A percentile compares a stretch with the other conserved stretches of the same genome.
Conservation (phyloP, 2,329 filamentous ascomycete species). For the Cladophialophora exuberans region DNA sequence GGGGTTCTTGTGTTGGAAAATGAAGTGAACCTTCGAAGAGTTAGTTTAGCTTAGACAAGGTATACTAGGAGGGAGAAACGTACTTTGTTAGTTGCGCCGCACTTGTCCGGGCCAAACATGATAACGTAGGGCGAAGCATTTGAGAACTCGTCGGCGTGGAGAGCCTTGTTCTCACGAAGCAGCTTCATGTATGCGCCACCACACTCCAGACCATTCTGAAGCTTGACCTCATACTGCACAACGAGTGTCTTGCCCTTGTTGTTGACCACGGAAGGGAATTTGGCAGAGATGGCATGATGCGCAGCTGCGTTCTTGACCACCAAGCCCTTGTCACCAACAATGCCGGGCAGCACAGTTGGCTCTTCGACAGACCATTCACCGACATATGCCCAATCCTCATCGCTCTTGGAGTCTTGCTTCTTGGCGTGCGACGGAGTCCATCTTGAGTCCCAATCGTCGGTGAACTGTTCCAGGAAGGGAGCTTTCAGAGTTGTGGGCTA, state of each 20-base stretch:
- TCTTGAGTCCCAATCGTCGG: conserved; percentile 88
- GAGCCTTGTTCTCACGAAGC: conserved; percentile 93
- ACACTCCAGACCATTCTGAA: conserved; percentile 95
- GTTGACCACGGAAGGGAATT: conserved; percentile 94
- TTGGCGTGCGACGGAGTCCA: conserved; percentile 97
- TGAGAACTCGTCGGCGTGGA: conserved; percentile 96
- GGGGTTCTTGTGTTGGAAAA: conserved; percentile 99
- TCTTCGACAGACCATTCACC: conserved; percentile 98
- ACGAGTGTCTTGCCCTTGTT: conserved; percentile 97
- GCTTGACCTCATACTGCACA: conserved; percentile 99
- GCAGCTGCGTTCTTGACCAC: conserved; percentile 98
- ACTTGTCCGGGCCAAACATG: conserved; percentile 99
- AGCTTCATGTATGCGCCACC: conserved; percentile 99
- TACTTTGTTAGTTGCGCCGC: conserved; percentile 98
- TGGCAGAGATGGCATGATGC: conserved; percentile 98
- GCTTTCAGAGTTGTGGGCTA: conserved; percentile 88
- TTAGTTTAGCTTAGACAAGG: conserved; percentile 3
- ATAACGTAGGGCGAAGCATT: conserved; percentile 97
- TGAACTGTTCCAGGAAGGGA: conserved; percentile 98
- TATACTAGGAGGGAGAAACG: conserved; percentile 30
- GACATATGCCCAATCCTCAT: conserved; percentile 95
- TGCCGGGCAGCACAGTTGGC: conserved; percentile 85
- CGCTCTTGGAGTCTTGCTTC: conserved; percentile 82
- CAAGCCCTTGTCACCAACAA: conserved; percentile 92
- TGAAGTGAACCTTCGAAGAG: conserved; percentile 70